Base-by-base conservation (phyloP, 192 early-diverging fungal genomes). In the Kappamyces sp. region DNA sequence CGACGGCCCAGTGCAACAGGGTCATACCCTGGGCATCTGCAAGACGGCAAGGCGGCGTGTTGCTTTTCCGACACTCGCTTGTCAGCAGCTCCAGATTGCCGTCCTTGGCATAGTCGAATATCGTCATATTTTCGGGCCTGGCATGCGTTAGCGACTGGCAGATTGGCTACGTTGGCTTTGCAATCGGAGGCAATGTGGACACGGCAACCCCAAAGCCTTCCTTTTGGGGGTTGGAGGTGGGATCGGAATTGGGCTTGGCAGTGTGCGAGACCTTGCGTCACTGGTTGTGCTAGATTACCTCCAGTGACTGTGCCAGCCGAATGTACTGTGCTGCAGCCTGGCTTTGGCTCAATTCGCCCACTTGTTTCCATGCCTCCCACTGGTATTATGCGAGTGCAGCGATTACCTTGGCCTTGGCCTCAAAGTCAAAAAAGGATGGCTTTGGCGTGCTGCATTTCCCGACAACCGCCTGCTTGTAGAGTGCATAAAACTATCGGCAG, bases 401-500 rank as follows among this genome's bases (percentile, higher is more conserved):
- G n/a, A 13, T 15, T n/a, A 66, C 65, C 58, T 70, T 71, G 3
- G 69, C 68, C 42, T 49, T 12, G 10, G 43, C 68, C 10, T 40
- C 23, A 49, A 68, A 67, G 36, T 71, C 64, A 37, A 76, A 67
- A 8, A 62, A 59, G 40, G 64, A 55, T 2, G 75, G 75, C 50
- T 51, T 33, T 1, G 60, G 65, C 8, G 49, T 51, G 23, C 63
- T 66, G 66, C 69, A 72, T 50, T 41, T 44, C 13, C 75, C 75
- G 23, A 67, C 55, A 5, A 66, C 74, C 2, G 64, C 75, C 2
- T 59, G 44, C 61, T 77, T 77, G 65, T 58, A 77, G 0, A 77
- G 53, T 5, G 66, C 71, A 51, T 77, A 77, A 12, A 77, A 52
- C 68, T 73, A 51, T n/a, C n/a, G n/a, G n/a, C n/a, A n/a, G n/a